phyloP scores from a whole-genome alignment of 331 rosid species.

The Pyracantha coccinea region DNA sequence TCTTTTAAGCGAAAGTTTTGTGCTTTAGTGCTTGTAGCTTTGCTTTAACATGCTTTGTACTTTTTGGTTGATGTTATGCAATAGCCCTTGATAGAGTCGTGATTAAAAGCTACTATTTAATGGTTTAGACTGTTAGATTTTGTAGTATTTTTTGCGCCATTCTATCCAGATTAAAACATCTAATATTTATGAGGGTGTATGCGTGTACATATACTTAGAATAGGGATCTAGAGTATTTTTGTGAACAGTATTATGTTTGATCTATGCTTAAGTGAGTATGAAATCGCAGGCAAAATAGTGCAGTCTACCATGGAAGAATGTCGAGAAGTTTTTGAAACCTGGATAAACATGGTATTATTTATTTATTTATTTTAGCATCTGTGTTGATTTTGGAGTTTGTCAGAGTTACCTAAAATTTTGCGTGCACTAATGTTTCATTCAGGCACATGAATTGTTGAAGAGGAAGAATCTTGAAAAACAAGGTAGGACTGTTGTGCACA shows the following conservation, averaged over 20 bases:
- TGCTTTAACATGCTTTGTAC: no score
- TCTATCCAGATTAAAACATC: no score
- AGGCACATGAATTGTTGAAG: conserved; percentile 79
- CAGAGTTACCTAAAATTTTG: conserved; percentile 11
- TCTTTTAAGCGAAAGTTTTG: no score
- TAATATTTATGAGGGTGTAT: no score
- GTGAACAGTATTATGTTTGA: neutral
- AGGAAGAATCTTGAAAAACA: conserved; percentile 56
- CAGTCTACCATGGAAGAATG: conserved; percentile 94
- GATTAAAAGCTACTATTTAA: no score
- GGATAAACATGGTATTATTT: conserved; percentile 60
- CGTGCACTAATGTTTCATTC: conserved; percentile 18
- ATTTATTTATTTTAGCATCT: neutral
- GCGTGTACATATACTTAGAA: no score
- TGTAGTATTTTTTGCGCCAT: no score
- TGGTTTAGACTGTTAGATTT: no score
- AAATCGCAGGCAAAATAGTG: conserved; percentile 74
- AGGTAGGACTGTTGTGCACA: no score
- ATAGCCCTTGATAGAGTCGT: no score
- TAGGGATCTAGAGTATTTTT: neutral
- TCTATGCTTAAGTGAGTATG: conserved; percentile 21
- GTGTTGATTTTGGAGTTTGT: conserved; percentile 4
- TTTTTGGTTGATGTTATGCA: no score
- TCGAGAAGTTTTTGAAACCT: conserved; percentile 65
- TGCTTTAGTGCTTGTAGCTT: no score